Evolutionary conservation across 2,329 filamentous ascomycete species (phyloP), one percentile per base, ranked within the genome.

Genomic region (Monosporascus sp.): DNA sequence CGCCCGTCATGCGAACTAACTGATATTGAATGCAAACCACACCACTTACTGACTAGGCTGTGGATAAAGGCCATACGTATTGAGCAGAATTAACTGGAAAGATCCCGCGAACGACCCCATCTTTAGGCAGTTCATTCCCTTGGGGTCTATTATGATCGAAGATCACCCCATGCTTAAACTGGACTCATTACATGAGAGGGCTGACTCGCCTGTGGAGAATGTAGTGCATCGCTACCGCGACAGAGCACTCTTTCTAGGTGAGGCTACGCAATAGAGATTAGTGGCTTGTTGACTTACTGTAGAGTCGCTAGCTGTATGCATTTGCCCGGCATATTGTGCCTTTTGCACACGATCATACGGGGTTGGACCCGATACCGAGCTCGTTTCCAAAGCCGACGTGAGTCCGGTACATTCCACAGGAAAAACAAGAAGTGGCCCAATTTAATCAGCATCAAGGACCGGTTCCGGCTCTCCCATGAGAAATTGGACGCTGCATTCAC

Each of bases 161-260:
- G 80, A 86, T 56, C 83, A 86, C 59, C 76, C 78, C 0, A 73
- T 74, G 50, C 60, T 81, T n/a, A 70, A 69, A 0, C 62, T 84
- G 3, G 84, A 86, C 63, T 83, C 83, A 1, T 68, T 86, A n/a
- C 71, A 81, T 45, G 83, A 87, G 69, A 70, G 71, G 27, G 68
- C 69, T 3, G 81, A 86, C 59, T 80, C 76, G 7, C 79, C 80
- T 0, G 80, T 84, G 2, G 69, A 73, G 17, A 82, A 81, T 0
- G 66, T 86, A 3, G 81, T 86, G 2, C 83, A 86, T 64, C 75
- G 83, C n/a, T 87, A 87, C 63, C 77, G 77, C 0, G 82, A 85
- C 55, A 85, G 83, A 65, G 83, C 79, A 2, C 66, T 87, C 6
- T 84, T 87, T 52, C 69, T 86, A 31, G 76, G 82, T 84, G 67